A percentile compares a stretch with the other conserved stretches of the same genome.
These are phyloP conservation scores for Apiospora rasikravindrae DNA, from an alignment of 2,329 filamentous ascomycete genomes.

Conservation along the genomic window DNA sequence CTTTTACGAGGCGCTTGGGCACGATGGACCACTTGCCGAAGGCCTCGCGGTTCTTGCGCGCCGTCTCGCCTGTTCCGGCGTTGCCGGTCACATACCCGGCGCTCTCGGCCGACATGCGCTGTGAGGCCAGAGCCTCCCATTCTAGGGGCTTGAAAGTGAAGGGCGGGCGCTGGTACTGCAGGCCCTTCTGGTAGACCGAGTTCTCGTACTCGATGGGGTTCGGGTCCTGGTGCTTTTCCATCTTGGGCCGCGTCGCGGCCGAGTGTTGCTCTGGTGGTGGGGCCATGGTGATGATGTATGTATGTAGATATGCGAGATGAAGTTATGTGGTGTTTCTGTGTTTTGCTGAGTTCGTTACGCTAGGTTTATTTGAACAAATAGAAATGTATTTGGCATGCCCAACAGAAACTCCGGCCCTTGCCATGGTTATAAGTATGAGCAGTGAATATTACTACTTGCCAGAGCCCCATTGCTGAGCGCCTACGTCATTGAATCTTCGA, in stretches of 20 bases:
- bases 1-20: constrained; percentile 29
- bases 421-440: background rate
- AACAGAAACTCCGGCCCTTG: background rate
- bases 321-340: background rate
- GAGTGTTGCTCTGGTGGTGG: background rate
- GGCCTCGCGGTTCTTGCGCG: constrained; percentile 32
- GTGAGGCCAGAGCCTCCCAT: constrained; percentile 32
- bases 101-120: constrained; percentile 33
- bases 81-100: constrained; percentile 33
- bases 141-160: constrained; percentile 35
- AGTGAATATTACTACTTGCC: background rate
- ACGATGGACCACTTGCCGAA: constrained; percentile 33
- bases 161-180: constrained; percentile 32
- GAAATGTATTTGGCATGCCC: background rate
- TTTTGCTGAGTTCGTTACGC: background rate
- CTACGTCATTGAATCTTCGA: constrained; percentile 7
- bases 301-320: background rate
- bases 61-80: constrained; percentile 34
- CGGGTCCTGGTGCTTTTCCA: constrained; percentile 24
- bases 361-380: background rate
- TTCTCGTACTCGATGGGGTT: constrained; percentile 30
- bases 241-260: constrained; percentile 16
- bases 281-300: background rate
- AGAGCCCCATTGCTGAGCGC: background rate
- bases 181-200: constrained; percentile 30